These are phyloP conservation scores for Borovskyia barvae DNA, from an alignment of 208 protist species.

Conservation along the genomic window DNA sequence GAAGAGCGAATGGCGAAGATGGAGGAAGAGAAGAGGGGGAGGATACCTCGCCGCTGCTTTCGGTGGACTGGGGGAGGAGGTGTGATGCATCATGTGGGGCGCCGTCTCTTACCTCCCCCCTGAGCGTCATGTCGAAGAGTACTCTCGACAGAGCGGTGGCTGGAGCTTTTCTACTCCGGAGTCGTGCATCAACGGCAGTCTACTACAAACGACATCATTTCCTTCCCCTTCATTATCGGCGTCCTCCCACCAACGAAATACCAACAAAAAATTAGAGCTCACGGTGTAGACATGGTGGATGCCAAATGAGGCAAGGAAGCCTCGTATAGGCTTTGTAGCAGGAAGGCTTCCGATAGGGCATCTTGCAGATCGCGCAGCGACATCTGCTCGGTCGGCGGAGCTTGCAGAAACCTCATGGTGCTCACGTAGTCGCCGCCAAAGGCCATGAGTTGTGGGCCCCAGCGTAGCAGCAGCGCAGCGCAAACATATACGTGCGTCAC, in stretches of 20 bases:
- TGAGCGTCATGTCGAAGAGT: too few relatives aligned
- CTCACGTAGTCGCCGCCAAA: conserved; percentile 55
- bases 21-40: background rate
- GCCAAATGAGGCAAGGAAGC: conserved; percentile 27
- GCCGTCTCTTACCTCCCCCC: background rate
- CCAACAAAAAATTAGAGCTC: too few relatives aligned
- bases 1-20: background rate
- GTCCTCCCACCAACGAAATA: too few relatives aligned
- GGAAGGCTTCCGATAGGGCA: conserved; percentile 57
- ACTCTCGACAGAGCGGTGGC: too few relatives aligned
- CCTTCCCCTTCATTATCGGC: too few relatives aligned
- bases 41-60: background rate
- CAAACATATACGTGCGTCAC: conserved; percentile 89
- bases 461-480: conserved; percentile 77
- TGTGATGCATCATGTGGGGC: background rate
- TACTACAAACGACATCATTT: too few relatives aligned
- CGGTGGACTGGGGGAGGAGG: background rate
- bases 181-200: too few relatives aligned
- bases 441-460: conserved; percentile 46
- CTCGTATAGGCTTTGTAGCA: conserved; percentile 73
- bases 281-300: background rate
- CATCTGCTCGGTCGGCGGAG: conserved; percentile 57
- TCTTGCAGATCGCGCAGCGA: conserved; percentile 51
- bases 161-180: too few relatives aligned
- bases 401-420: conserved; percentile 70